Conservation (phyloP, 1,139 yeast genomes). For the Taphrina confusa region DNA sequence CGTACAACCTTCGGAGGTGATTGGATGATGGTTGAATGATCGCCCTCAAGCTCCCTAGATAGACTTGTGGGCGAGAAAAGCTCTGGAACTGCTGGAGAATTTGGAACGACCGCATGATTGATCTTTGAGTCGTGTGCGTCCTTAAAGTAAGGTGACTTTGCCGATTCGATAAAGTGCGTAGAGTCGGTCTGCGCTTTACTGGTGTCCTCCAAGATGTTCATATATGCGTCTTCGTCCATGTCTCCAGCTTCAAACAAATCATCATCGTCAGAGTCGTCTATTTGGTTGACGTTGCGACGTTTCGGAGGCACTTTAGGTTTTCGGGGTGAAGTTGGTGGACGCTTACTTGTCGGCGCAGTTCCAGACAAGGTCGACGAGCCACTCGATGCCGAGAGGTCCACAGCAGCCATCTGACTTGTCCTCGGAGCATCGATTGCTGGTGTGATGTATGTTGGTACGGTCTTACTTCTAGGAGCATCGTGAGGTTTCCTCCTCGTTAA, state of each 20-base stretch:
- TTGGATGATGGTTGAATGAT: neutral
- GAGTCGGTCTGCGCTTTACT: neutral
- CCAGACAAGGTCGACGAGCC: neutral
- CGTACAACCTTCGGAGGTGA: neutral
- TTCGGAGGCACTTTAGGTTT: conserved; percentile 25
- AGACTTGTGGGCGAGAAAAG: neutral
- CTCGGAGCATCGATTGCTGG: neutral
- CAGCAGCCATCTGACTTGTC: conserved; percentile 18
- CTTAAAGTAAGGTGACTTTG: neutral
- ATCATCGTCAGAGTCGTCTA: conserved; percentile 9
- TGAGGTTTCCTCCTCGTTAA: neutral
- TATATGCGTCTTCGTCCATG: neutral
- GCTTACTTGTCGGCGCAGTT: neutral
- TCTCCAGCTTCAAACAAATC: conserved; percentile 6
- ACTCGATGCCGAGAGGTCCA: conserved; percentile 17
- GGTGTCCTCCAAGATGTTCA: conserved; percentile 1
- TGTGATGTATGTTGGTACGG: conserved; percentile 19
- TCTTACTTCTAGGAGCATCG: neutral
- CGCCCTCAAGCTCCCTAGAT: neutral
- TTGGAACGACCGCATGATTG: neutral
- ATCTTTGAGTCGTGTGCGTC: neutral
- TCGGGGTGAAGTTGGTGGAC: conserved; percentile 25
- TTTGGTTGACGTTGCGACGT: conserved; percentile 19
- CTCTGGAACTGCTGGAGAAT: conserved; percentile 3
- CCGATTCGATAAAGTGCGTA: neutral